Evolutionary conservation across 768 basidiomycete species (phyloP).

Genomic region (Rhizopogon rudus): DNA sequence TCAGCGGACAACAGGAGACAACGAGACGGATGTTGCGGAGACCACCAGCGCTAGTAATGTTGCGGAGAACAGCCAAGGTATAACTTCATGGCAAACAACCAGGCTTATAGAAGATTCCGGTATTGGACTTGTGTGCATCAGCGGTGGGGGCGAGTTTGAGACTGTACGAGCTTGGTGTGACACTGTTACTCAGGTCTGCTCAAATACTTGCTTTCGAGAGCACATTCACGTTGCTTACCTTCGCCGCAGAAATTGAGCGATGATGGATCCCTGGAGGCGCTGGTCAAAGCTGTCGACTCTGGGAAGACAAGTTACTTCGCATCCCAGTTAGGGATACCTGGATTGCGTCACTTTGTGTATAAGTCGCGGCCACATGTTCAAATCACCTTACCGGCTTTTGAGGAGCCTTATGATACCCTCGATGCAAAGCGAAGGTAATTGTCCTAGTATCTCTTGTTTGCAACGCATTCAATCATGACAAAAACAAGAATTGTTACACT

Average conservation of each 20-base stretch:
- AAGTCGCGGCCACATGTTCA: conserved; percentile 90
- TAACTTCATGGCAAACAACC: conserved; percentile 2
- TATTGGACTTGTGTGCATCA: conserved; percentile 75
- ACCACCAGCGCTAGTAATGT: not conserved
- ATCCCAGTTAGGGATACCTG: conserved; percentile 80
- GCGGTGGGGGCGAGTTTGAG: conserved; percentile 80
- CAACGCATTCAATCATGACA: not conserved
- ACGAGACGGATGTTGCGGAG: not conserved
- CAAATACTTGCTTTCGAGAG: conserved; percentile 2
- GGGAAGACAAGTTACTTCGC: conserved; percentile 61
- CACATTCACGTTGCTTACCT: not conserved
- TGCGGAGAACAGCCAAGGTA: conserved; percentile 11
- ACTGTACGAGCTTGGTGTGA: conserved; percentile 76
- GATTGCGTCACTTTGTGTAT: conserved; percentile 91
- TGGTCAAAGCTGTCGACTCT: conserved; percentile 42
- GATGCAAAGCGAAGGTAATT: conserved; percentile 58
- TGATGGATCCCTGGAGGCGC: conserved; percentile 51
- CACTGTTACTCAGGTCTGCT: conserved; percentile 50
- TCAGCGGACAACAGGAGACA: conserved; percentile 1
- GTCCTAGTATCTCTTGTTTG: not conserved
- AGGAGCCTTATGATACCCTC: conserved; percentile 71
- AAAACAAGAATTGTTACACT: conserved; percentile 66
- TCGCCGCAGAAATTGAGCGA: conserved; percentile 53
- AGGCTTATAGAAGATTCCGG: conserved; percentile 23
- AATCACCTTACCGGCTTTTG: conserved; percentile 79